Conservation (phyloP, 2,329 filamentous ascomycete species). For the Alternaria arbusti region DNA sequence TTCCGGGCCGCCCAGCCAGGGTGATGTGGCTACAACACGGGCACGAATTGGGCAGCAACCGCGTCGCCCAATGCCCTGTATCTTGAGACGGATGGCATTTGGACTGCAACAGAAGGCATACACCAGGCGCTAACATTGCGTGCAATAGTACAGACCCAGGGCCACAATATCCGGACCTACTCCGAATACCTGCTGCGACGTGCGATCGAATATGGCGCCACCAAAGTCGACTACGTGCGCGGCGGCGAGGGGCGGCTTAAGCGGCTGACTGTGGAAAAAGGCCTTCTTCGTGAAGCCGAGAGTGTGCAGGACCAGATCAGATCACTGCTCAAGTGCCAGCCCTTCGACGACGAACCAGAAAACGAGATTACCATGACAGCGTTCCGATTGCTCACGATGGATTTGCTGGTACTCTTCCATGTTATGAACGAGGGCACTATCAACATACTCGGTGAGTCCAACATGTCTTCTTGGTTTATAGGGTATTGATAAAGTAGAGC, state of each 20-base stretch:
- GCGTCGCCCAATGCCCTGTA: not conserved
- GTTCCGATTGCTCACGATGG: constrained; percentile 88
- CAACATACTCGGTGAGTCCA: constrained; percentile 81
- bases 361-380: constrained; percentile 97
- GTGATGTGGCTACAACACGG: not conserved
- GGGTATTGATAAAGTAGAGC: constrained; percentile 63
- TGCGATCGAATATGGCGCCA: constrained; percentile 80
- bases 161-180: constrained; percentile 92
- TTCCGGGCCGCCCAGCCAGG: not conserved
- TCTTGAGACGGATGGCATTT: not conserved
- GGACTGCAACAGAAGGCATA: not conserved
- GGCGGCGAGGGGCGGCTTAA: constrained; percentile 83
- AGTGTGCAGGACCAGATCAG: constrained; percentile 85
- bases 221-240: constrained; percentile 88
- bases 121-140: constrained; percentile 45
- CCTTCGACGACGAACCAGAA: constrained; percentile 85
- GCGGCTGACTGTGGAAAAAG: constrained; percentile 87
- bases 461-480: not conserved
- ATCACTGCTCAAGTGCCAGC: constrained; percentile 88
- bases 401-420: constrained; percentile 88
- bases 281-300: constrained; percentile 89
- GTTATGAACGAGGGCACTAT: constrained; percentile 97
- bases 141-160: constrained; percentile 87
- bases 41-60: constrained; percentile 2
- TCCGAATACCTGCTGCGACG: constrained; percentile 84